phyloP scores from a whole-genome alignment of 2,329 filamentous ascomycete genomes.

The Aspergillus vadensis region DNA sequence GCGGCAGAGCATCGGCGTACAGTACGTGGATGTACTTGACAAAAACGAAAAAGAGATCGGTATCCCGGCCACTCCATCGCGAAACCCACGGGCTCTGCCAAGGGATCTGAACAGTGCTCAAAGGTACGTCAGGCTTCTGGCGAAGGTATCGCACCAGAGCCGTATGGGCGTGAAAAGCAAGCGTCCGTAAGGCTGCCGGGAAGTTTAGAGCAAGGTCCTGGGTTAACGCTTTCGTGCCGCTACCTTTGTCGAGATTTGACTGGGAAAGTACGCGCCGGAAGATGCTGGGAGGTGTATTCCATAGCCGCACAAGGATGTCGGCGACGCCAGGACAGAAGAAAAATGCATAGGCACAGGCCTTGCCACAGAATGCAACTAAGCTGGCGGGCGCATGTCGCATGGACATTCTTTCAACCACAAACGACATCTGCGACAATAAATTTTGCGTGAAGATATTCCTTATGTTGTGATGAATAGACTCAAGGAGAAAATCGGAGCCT shows the following conservation, averaged over 20 bases:
- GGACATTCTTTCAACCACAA: conserved; percentile 88
- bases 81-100: conserved; percentile 86
- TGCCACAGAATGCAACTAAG: conserved; percentile 82
- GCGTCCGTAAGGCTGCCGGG: conserved; percentile 63
- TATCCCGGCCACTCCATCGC: conserved; percentile 84
- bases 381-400: conserved; percentile 70
- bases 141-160: conserved; percentile 62
- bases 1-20: conserved; percentile 69
- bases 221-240: conserved; percentile 53
- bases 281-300: conserved; percentile 69
- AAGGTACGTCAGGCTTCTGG: conserved; percentile 66
- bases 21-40: conserved; percentile 84
- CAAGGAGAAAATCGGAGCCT: conserved; percentile 67
- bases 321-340: conserved; percentile 87
- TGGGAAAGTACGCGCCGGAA: conserved; percentile 73
- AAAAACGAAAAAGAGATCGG: conserved; percentile 89
- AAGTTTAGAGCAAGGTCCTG: conserved; percentile 70
- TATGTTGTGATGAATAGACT: conserved; percentile 84
- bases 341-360: conserved; percentile 88
- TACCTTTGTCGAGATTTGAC: conserved; percentile 63
- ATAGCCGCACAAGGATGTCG: conserved; percentile 78
- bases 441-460: conserved; percentile 84
- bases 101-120: conserved; percentile 70
- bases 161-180: conserved; percentile 66
- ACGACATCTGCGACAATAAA: conserved; percentile 76